Evolutionary conservation across 768 basidiomycete genomes (phyloP), one percentile per base, ranked within the genome.

Genomic region (Phlebiopsis gigantea): DNA sequence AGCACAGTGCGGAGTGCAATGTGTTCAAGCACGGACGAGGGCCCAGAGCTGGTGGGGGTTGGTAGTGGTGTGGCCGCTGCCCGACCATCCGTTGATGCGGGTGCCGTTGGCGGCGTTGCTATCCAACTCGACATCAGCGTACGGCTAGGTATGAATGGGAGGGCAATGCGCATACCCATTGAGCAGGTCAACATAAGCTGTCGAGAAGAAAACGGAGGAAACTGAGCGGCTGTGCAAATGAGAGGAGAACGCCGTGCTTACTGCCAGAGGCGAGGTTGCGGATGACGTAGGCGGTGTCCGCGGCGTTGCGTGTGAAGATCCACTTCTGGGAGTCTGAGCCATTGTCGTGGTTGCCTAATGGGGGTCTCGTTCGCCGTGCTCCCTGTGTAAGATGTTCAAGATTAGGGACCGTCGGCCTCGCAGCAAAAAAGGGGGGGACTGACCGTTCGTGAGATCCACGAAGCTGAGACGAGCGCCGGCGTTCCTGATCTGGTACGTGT

Each of bases 31-130:
- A 17, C 34, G 34, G 12, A 44, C 39, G 28, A n/a, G 30, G 57
- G 42, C 25, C 57, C 45, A 46, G 45, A 46, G 45, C 45, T 46
- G 45, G 19, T 46, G 45, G 26, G 21, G 14, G 45, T 46, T 46
- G 3, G 45, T 46, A 19, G 45, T 46, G 2, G 45, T 14, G 26
- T 10, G 22, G 12, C 45, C 45, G 26, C 21, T 46, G 12, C 45
- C 45, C 12, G 45, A 3, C 45, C 45, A 46, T 14, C 45, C 45
- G 26, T 46, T 46, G 45, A 46, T 28, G 26, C 22, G 45, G 21
- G 45, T 46, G 12, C 45, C 45, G 14, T 46, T 46, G 45, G 45
- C 45, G 14, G 21, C 26, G 21, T 46, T 46, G 4, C 45, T 46
- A 46, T 22, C 2, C n/a, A 46, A 46, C 12, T 12, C 26, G 26